A percentile compares a stretch with the other conserved stretches of the same genome.
These are phyloP conservation scores for Hypoxylon rubiginosum DNA, from an alignment of 2,329 filamentous ascomycete genomes.

Conservation along the genomic window DNA sequence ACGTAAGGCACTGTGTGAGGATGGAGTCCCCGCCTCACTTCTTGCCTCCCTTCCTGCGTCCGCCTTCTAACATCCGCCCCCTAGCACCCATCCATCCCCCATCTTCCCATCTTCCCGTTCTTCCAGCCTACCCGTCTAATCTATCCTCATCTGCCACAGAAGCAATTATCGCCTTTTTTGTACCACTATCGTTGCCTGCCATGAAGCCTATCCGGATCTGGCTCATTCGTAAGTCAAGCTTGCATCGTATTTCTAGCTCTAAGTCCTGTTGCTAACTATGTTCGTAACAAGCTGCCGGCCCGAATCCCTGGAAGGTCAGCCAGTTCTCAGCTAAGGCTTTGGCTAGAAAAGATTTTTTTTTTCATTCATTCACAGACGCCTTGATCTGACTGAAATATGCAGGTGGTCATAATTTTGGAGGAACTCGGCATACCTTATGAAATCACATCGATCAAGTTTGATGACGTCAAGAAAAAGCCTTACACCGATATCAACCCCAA, in stretches of 20 bases:
- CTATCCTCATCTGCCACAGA: too few species aligned
- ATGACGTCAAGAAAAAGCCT: constrained; percentile 40
- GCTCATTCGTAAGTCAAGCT: constrained; percentile 3
- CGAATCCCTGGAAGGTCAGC: constrained; percentile 28
- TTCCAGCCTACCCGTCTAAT: too few species aligned
- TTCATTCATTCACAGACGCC: neutral
- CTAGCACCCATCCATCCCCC: too few species aligned
- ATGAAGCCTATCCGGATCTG: constrained; percentile 6
- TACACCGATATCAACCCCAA: constrained; percentile 42
- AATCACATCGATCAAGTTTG: constrained; percentile 30
- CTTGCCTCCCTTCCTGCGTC: too few species aligned
- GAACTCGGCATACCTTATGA: constrained; percentile 40
- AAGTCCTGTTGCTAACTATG: neutral
- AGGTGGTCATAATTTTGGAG: constrained; percentile 39
- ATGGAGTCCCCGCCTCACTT: too few species aligned
- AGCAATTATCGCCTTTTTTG: too few species aligned
- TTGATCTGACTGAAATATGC: neutral
- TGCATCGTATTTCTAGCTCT: neutral
- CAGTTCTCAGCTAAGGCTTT: neutral
- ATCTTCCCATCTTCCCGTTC: too few species aligned
- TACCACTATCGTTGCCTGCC: neutral
- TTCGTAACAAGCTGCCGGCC: constrained; percentile 14
- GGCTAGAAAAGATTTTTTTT: neutral
- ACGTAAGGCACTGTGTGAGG: too few species aligned
- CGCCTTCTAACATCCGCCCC: too few species aligned